These are phyloP conservation scores for Podospora anserina DNA, from an alignment of 495 filamentous ascomycete species.

Conservation along the genomic window DNA sequence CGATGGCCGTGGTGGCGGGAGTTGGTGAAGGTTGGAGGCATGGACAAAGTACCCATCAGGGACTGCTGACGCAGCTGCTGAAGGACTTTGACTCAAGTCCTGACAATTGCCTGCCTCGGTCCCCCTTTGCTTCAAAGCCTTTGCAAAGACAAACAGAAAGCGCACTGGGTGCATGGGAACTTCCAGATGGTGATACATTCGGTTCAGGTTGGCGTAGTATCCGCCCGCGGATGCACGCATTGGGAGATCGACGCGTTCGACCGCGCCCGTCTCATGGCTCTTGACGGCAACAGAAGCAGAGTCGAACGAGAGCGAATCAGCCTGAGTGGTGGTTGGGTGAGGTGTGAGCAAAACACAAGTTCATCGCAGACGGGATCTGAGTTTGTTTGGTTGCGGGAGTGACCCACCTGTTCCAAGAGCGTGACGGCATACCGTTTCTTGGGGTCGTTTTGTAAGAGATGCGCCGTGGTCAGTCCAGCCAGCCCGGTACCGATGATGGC, in stretches of 20 bases:
- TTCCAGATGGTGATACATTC: slow-evolving; percentile 53
- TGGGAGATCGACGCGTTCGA: slow-evolving; percentile 51
- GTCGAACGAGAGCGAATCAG: slow-evolving; percentile 40
- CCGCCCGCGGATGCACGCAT: slow-evolving; percentile 56
- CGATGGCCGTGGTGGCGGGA: slow-evolving; percentile 41
- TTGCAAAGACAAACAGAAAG: slow-evolving; percentile 47
- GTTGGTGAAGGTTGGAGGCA: slow-evolving; percentile 48
- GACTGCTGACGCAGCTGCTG: slow-evolving; percentile 6
- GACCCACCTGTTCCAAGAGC: slow-evolving; percentile 48
- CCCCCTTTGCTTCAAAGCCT: slow-evolving; percentile 4
- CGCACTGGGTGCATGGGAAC: slow-evolving; percentile 43
- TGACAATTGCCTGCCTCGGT: not conserved
- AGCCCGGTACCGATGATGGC: slow-evolving; percentile 55
- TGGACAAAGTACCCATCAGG: slow-evolving; percentile 37
- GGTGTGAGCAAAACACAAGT: not conserved
- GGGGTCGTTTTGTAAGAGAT: slow-evolving; percentile 47
- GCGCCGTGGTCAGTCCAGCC: slow-evolving; percentile 52
- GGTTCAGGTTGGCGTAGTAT: slow-evolving; percentile 52
- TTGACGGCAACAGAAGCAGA: slow-evolving; percentile 39
- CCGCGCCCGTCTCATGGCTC: slow-evolving; percentile 14
- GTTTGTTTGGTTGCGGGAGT: slow-evolving; percentile 23
- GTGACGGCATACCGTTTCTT: slow-evolving; percentile 44
- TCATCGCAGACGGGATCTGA: slow-evolving; percentile 3
- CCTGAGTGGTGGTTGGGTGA: slow-evolving; percentile 23
- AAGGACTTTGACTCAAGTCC: not conserved